Evolutionary conservation across 2,329 filamentous ascomycete genomes (phyloP).

Genomic region (Seiridium unicorne): DNA sequence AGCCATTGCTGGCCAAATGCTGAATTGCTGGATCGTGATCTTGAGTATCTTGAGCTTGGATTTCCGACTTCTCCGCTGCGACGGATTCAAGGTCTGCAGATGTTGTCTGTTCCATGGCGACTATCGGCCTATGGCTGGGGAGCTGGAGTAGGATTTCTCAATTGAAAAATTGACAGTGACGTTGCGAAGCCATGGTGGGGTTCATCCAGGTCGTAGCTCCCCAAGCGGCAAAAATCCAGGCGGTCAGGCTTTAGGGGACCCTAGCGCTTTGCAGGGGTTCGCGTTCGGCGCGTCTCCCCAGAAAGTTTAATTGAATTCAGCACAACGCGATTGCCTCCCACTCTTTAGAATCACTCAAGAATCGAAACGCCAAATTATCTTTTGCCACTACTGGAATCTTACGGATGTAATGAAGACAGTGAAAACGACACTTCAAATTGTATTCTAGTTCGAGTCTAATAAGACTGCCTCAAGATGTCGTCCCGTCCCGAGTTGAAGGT

Average conservation of each 20-base stretch:
- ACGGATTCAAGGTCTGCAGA: conserved; percentile 8
- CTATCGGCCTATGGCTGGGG: no score
- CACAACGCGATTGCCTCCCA: neutral
- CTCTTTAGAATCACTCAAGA: neutral
- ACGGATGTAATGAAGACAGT: neutral
- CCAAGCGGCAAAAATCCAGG: neutral
- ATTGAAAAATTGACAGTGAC: neutral
- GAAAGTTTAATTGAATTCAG: conserved; percentile 4
- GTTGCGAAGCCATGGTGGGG: conserved; percentile 2
- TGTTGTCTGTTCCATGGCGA: neutral
- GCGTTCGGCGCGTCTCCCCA: conserved; percentile 6
- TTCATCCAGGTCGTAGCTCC: neutral
- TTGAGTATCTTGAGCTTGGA: conserved; percentile 7
- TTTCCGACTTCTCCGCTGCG: conserved; percentile 10
- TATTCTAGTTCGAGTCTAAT: neutral
- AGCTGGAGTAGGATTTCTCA: no score
- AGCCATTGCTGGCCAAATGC: neutral
- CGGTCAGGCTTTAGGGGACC: conserved; percentile 19
- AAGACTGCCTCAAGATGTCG: conserved; percentile 36
- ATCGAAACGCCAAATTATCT: no score
- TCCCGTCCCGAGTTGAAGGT: conserved; percentile 64
- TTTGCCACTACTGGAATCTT: neutral
- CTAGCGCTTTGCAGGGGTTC: conserved; percentile 10
- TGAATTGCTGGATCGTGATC: conserved; percentile 11
- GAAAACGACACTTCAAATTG: no score